Base-by-base conservation (phyloP, 768 basidiomycete genomes). In the Porpolomopsis calyptriformis region DNA sequence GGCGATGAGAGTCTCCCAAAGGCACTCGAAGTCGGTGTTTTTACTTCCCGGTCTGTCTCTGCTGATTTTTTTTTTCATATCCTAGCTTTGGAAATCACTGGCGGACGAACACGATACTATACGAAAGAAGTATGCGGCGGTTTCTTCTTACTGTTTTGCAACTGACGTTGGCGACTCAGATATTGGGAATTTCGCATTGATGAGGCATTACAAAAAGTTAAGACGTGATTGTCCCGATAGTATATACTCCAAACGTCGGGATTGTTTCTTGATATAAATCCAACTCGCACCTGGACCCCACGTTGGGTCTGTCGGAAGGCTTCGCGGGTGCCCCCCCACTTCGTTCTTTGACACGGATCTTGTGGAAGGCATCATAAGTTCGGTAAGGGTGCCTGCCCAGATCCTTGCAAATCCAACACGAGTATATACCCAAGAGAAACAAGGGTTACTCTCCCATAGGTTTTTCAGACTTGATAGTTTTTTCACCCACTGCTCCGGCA, bases 101-200 rank as follows among this genome's bases (percentile, higher is more conserved):
- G 85, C 78, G 1, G 66, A 77, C 45, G 75, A 82, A 47, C 71
- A 79, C 54, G 87, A 90, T 55, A 74, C 73, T 5, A 85, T 87
- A 52, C 71, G 86, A 40, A 85, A 78, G 67, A 82, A 80, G 87
- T 87, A 47, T 19, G 38, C 40, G 3, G 10, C 43, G 11, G 12
- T 31, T 6, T 14, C 33, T 16, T 8, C 6, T 43, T 16, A 31
- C 57, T 50, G 39, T 52, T 54, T 48, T 39, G n/a, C 52, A 33
- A 55, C 11, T 20, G 4, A 0, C 34, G 25, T 19, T 35, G 40
- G 12, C 22, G 14, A 44, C 49, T 40, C 53, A 86, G 84, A 57
- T 86, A 86, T 58, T 86, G 85, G 84, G 82, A 82, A 45, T 76
- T 76, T 50, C 77, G 84, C n/a, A 77, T 80, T 52, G 70, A 67